Conservation (phyloP, 495 filamentous ascomycete species). For the Barbatosphaeria neglecta region DNA sequence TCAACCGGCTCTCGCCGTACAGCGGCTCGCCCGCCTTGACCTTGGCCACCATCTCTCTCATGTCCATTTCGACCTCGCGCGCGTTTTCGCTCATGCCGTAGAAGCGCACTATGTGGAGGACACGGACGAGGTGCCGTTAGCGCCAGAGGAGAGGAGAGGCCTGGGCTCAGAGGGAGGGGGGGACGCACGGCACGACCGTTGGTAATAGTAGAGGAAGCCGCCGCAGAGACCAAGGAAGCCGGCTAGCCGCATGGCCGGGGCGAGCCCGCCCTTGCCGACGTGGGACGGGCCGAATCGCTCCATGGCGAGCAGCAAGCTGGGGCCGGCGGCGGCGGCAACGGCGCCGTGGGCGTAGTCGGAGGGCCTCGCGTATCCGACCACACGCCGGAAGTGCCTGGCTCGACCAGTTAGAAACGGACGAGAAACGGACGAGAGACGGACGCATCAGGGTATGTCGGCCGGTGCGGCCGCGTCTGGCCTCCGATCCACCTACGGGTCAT, state of each 20-base stretch:
- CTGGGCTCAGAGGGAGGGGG: not conserved
- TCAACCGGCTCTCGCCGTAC: slow-evolving; percentile 70
- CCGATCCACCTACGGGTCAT: slow-evolving; percentile 68
- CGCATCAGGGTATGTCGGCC: not conserved
- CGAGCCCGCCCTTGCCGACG: slow-evolving; percentile 67
- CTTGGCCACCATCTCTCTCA: slow-evolving; percentile 92
- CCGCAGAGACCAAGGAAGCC: slow-evolving; percentile 58
- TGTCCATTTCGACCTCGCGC: slow-evolving; percentile 88
- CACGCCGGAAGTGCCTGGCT: slow-evolving; percentile 75
- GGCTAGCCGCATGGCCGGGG: slow-evolving; percentile 68
- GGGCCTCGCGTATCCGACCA: slow-evolving; percentile 71
- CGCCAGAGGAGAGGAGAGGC: too few relatives aligned
- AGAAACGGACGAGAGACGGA: not conserved
- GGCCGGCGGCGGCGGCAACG: slow-evolving; percentile 52
- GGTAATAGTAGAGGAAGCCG: slow-evolving; percentile 71
- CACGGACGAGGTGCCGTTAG: not conserved
- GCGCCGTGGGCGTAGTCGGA: slow-evolving; percentile 68
- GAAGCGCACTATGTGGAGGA: slow-evolving; percentile 55
- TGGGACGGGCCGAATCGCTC: slow-evolving; percentile 74
- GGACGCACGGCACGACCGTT: slow-evolving; percentile 44
- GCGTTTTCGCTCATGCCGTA: slow-evolving; percentile 89
- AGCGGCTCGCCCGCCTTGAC: slow-evolving; percentile 84
- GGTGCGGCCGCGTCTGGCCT: not conserved
- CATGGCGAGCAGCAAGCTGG: slow-evolving; percentile 61
- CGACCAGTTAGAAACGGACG: slow-evolving; percentile 9